These are phyloP conservation scores for Nicotiana sylvestris DNA, from an alignment of 257 asterid species.

Conservation along the genomic window DNA sequence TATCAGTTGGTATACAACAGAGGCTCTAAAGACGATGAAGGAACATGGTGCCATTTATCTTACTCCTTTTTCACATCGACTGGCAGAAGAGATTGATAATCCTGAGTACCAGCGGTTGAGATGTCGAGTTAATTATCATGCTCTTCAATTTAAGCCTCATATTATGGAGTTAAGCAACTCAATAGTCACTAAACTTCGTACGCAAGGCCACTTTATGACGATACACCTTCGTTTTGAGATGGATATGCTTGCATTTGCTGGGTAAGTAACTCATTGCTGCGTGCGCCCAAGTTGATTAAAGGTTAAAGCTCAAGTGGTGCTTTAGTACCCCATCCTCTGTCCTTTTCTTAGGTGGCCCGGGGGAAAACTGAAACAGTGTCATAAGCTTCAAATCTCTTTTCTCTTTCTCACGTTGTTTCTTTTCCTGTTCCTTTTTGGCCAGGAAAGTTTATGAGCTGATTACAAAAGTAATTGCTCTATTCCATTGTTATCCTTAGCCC, in stretches of 20 bases:
- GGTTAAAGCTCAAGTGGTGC: conserved; percentile 1
- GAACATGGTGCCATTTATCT: conserved; percentile 97
- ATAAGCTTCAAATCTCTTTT: neutral
- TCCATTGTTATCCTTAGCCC: conserved; percentile 1
- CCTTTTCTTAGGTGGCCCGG: conserved; percentile 1
- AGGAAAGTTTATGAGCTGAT: conserved; percentile 11
- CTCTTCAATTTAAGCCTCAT: conserved; percentile 83
- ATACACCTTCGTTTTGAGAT: conserved; percentile 98
- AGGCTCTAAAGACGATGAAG: conserved; percentile 78
- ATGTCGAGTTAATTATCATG: conserved; percentile 96
- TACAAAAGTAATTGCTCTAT: conserved; percentile 11
- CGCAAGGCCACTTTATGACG: conserved; percentile 93
- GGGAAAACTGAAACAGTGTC: neutral
- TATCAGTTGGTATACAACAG: conserved; percentile 81
- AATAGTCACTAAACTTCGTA: conserved; percentile 79
- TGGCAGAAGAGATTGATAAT: conserved; percentile 90
- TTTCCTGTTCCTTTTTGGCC: neutral
- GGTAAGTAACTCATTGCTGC: conserved; percentile 42
- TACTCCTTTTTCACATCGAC: conserved; percentile 93
- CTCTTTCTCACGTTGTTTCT: neutral
- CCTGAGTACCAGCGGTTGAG: conserved; percentile 92
- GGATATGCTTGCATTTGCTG: conserved; percentile 99
- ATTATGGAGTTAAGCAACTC: conserved; percentile 85
- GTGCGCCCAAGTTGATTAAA: conserved; percentile 11
- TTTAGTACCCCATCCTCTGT: neutral